Evolutionary conservation across 805 yeast genomes (phyloP).

Genomic region (Wickerhamiella lipophila): DNA sequence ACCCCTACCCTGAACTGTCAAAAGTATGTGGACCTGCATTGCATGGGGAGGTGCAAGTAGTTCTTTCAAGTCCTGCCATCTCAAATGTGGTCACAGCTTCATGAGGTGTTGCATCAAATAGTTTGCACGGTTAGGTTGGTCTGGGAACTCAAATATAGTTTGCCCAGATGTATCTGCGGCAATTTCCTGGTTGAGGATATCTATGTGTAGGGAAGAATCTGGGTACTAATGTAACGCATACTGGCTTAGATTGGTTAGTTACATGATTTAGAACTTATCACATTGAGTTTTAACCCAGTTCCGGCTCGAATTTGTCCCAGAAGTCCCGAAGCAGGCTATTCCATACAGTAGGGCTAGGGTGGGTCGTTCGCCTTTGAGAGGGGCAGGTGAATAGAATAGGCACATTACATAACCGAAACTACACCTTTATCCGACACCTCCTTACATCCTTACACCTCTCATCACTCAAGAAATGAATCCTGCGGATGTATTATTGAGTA

Average conservation of each 20-base stretch:
- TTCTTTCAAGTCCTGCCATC: no score
- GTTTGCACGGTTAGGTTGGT: neutral
- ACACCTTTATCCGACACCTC: neutral
- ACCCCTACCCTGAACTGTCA: neutral
- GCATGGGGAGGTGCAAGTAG: neutral
- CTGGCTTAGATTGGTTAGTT: no score
- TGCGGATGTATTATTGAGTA: conserved; percentile 7
- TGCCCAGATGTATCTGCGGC: no score
- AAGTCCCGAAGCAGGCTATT: neutral
- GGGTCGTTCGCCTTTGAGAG: neutral
- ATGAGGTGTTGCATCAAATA: neutral
- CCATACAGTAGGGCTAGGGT: neutral
- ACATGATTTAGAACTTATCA: no score
- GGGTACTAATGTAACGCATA: no score
- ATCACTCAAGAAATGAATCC: conserved; percentile 7
- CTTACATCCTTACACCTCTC: neutral
- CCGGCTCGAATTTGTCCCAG: no score
- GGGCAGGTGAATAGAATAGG: neutral
- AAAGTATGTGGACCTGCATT: neutral
- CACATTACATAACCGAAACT: neutral
- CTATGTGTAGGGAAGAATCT: no score
- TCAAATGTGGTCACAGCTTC: neutral
- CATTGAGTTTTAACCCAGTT: no score
- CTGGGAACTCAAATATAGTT: no score
- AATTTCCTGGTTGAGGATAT: no score